phyloP scores from a whole-genome alignment of 768 basidiomycete genomes.

The Russula ochroleuca region DNA sequence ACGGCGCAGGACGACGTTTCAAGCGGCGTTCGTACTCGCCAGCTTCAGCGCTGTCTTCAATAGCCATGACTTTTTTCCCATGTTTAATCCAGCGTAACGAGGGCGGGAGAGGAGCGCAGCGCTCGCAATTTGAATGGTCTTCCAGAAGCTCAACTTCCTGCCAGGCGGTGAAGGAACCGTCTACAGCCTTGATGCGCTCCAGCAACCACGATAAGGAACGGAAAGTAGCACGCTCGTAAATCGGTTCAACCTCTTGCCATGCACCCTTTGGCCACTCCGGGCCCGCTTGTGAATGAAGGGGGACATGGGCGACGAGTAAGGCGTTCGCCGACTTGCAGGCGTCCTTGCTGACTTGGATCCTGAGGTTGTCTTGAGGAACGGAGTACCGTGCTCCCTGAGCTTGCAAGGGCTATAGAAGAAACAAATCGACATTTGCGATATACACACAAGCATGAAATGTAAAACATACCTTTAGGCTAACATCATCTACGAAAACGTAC shows the following conservation, averaged over 20 bases:
- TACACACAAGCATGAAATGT: not conserved
- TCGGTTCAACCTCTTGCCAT: constrained; percentile 82
- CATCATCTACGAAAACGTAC: constrained; percentile 53
- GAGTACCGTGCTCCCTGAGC: constrained; percentile 58
- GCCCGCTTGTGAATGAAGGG: constrained; percentile 64
- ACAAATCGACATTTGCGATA: not conserved
- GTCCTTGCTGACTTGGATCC: constrained; percentile 50
- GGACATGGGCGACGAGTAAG: constrained; percentile 70
- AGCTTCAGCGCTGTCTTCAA: constrained; percentile 83
- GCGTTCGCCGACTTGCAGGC: constrained; percentile 75
- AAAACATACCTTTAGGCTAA: constrained; percentile 51
- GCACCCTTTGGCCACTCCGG: constrained; percentile 69
- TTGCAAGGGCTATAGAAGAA: constrained; percentile 22
- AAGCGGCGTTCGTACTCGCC: constrained; percentile 85
- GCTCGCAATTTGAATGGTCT: constrained; percentile 55
- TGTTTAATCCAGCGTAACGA: constrained; percentile 67
- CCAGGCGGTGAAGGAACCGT: constrained; percentile 65
- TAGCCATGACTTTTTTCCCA: constrained; percentile 54
- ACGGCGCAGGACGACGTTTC: constrained; percentile 80
- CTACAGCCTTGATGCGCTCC: constrained; percentile 74
- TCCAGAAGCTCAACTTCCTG: constrained; percentile 47
- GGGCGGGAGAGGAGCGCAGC: constrained; percentile 80
- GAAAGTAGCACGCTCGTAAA: constrained; percentile 81
- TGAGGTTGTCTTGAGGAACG: constrained; percentile 52
- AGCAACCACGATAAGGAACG: constrained; percentile 81